These are phyloP conservation scores for Petunia hybrid DNA, from an alignment of 305 asterid genomes.

Conservation along the genomic window DNA sequence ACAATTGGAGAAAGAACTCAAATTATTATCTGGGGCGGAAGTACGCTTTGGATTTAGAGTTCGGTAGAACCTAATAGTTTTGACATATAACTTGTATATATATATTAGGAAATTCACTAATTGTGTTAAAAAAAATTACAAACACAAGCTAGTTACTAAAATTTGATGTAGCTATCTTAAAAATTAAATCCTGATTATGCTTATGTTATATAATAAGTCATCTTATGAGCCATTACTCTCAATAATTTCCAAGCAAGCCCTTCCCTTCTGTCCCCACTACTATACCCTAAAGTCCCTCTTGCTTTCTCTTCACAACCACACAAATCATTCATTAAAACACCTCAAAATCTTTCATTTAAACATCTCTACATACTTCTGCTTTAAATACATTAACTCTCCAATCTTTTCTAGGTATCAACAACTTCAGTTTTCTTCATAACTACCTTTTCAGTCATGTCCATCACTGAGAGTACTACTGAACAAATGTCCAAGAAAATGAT, in stretches of 20 bases:
- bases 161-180: too few species aligned
- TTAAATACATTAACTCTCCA: constrained; percentile 6
- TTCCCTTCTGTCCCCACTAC: not conserved
- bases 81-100: too few species aligned
- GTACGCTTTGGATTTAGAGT: too few species aligned
- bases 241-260: constrained; percentile 15
- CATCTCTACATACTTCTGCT: not conserved
- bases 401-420: not conserved
- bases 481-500: constrained; percentile 49
- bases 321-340: constrained; percentile 13
- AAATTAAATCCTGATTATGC: too few species aligned
- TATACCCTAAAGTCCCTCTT: constrained; percentile 4
- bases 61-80: too few species aligned
- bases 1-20: too few species aligned
- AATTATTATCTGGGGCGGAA: too few species aligned
- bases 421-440: not conserved
- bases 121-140: too few species aligned
- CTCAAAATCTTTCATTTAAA: not conserved
- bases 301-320: constrained; percentile 30
- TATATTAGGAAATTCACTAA: too few species aligned
- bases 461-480: constrained; percentile 24
- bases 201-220: not conserved
- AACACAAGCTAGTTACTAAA: too few species aligned
- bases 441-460: constrained; percentile 13
- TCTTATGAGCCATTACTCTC: not conserved